Base-by-base conservation (phyloP, 768 basidiomycete species). In the Sistotremastrum suecicum region DNA sequence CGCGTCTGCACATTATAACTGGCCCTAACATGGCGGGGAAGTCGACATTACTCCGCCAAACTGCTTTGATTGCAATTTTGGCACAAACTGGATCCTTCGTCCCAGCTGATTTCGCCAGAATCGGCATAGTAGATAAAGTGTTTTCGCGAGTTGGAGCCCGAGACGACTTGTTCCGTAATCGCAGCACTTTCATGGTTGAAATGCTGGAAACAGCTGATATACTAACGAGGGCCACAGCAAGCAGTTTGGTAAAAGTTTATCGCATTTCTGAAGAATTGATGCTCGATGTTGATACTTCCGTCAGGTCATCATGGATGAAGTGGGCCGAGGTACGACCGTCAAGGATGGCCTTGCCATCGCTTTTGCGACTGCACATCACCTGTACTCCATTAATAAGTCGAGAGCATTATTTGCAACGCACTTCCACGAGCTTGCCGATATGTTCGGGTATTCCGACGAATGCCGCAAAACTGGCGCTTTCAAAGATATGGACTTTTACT, bases 221-320 rank as follows among this genome's bases (percentile, higher is more conserved):
- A 48, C 71, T 99, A 12, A 70, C 73, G 28, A 75, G 79, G 20
- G 91, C 95, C 3, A 95, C 91, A 5, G 63, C 75, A 2, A 74
- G 68, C 46, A 95, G 91, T 50, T 68, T 99, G 45, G 92, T 89
- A 54, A 51, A 78, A 20, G 20, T 20, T 20, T 63, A 8, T 0
- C 49, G 33, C 42, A 42, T 12, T 11, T 43, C 41, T 34, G 11
- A 20, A 30, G 8, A 42, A 34, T 29, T 10, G 35, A 20, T 33
- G 34, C 6, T 20, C 20, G 20, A 20, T 35, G 35, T 38, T 38
- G 34, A 55, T 44, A 4, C 45, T 48, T 33, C 30, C 39, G 28
- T 30, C 53, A 91, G 88, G 84, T 98, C n/a, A 92, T 99, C 51
- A 92, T 99, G 88, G 94, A 99, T 58, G 94, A 99, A 66, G 91